Evolutionary conservation across 1,284 basidiomycete genomes (phyloP).

Genomic region (Chalciporus sp.): DNA sequence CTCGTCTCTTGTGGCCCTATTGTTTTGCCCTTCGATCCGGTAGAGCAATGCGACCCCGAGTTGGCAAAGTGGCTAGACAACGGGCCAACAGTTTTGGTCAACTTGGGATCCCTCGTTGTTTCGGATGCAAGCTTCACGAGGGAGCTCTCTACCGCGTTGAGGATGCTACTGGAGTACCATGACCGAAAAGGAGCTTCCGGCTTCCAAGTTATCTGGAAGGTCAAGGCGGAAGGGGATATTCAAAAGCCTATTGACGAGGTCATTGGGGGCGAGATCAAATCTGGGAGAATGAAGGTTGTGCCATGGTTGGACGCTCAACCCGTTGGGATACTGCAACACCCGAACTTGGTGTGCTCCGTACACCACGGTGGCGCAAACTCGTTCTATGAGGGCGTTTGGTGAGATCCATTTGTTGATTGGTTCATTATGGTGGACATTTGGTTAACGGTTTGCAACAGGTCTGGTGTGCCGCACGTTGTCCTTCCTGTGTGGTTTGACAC

Average conservation of each 20-base stretch:
- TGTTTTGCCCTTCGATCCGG: neutral
- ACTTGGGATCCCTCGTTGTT: neutral
- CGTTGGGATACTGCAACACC: constrained; percentile 15
- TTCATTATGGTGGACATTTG: too few species aligned
- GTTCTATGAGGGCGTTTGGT: constrained; percentile 19
- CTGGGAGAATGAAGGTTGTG: constrained; percentile 3
- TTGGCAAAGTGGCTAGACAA: constrained; percentile 1
- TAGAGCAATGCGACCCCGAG: constrained; percentile 1
- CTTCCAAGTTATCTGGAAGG: constrained; percentile 7
- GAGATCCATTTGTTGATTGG: neutral
- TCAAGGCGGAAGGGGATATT: neutral
- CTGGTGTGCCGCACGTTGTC: constrained; percentile 11
- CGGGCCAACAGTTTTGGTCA: constrained; percentile 3
- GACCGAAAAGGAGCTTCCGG: neutral
- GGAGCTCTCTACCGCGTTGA: neutral
- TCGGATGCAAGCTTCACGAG: neutral
- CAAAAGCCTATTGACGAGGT: neutral
- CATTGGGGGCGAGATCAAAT: constrained; percentile 1
- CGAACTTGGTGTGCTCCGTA: constrained; percentile 16
- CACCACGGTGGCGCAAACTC: constrained; percentile 23
- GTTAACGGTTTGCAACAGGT: neutral
- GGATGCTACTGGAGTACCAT: neutral
- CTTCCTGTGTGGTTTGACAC: constrained; percentile 21
- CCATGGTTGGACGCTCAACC: constrained; percentile 15
- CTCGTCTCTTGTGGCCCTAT: constrained; percentile 1